These are phyloP conservation scores for Prunus yedoensis DNA, from an alignment of 331 rosid species.

Conservation along the genomic window DNA sequence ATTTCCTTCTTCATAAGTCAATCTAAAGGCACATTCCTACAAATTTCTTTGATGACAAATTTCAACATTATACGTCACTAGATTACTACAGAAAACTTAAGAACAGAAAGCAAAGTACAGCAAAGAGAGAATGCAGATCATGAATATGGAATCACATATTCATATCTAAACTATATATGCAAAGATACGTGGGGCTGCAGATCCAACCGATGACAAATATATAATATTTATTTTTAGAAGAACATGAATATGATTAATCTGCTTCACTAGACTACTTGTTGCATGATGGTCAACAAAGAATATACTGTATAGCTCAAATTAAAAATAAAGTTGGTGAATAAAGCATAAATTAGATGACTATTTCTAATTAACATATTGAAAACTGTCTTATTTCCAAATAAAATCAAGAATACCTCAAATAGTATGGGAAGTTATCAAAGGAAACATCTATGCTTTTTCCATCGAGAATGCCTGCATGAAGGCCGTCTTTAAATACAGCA, in stretches of 20 bases:
- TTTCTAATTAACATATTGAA: neutral
- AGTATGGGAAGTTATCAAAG: slow-evolving; percentile 89
- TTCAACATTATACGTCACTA: neutral
- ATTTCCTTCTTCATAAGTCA: too few species aligned
- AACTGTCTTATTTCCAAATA: neutral
- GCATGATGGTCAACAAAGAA: slow-evolving; percentile 7
- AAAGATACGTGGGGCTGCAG: neutral
- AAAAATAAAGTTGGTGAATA: neutral
- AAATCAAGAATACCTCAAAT: slow-evolving; percentile 61
- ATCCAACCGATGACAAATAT: slow-evolving; percentile 1
- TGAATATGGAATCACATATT: slow-evolving; percentile 7
- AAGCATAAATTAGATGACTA: neutral
- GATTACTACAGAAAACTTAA: neutral
- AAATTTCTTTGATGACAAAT: neutral
- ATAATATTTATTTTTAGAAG: neutral
- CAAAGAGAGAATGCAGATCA: slow-evolving; percentile 11
- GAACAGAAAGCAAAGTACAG: neutral
- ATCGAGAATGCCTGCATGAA: slow-evolving; percentile 75
- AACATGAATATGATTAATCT: neutral
- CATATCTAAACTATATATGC: neutral
- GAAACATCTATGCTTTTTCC: slow-evolving; percentile 73
- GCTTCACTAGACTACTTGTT: neutral
- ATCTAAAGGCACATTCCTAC: neutral
- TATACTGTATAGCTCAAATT: slow-evolving; percentile 6
- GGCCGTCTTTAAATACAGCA: slow-evolving; percentile 74